A percentile compares a stretch with the other conserved stretches of the same genome.
These are phyloP conservation scores for Zygosaccharomyces kombuchaensis DNA, from an alignment of 805 yeast species.

Conservation along the genomic window DNA sequence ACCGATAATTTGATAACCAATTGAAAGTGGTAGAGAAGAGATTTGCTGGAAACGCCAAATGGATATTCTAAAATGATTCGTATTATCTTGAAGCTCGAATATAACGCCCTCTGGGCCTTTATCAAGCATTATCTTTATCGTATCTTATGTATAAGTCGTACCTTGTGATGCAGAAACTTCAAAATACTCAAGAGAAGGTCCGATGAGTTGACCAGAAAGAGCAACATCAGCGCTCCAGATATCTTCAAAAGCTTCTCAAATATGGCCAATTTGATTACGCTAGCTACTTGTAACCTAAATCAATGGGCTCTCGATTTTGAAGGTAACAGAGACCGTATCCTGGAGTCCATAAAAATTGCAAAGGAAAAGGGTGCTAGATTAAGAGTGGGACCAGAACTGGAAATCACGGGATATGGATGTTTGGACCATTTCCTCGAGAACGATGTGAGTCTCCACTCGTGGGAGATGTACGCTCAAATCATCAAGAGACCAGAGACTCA, in stretches of 20 bases:
- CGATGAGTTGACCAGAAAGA: neutral
- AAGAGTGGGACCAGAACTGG: conserved; percentile 96
- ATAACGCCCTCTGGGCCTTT: neutral
- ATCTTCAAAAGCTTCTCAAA: neutral
- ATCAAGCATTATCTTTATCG: neutral
- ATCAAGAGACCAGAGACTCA: conserved; percentile 60
- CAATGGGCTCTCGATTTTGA: conserved; percentile 99
- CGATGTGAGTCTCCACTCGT: conserved; percentile 82
- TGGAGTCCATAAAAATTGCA: conserved; percentile 74
- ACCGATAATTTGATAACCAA: too few species aligned
- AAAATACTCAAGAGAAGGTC: neutral
- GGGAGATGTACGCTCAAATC: conserved; percentile 90
- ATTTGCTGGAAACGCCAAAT: too few species aligned
- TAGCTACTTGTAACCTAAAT: conserved; percentile 91
- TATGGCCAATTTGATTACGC: conserved; percentile 85
- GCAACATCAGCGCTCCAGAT: neutral
- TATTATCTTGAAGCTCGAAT: neutral
- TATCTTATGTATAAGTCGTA: neutral
- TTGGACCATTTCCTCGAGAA: conserved; percentile 90
- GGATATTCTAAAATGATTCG: too few species aligned
- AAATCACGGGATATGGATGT: conserved; percentile 91
- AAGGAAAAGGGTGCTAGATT: conserved; percentile 70
- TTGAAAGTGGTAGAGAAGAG: too few species aligned
- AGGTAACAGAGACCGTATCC: conserved; percentile 89
- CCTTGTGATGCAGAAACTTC: neutral